A percentile compares a stretch with the other conserved stretches of the same genome.
Evolutionary conservation across 2,329 filamentous ascomycete species (phyloP).

Genomic region (Sodiomyces alkalinus): DNA sequence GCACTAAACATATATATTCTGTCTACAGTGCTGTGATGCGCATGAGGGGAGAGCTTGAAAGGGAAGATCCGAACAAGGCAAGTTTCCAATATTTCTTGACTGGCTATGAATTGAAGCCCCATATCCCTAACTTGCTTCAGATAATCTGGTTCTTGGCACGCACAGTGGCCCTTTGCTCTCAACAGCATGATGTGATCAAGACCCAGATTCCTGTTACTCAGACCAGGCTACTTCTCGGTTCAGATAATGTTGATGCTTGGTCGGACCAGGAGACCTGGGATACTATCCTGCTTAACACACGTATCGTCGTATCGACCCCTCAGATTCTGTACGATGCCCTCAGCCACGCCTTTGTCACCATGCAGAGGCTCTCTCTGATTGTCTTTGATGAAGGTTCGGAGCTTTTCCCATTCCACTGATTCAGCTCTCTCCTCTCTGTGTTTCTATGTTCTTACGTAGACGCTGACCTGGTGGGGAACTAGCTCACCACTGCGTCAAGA

Average conservation of each 20-base stretch:
- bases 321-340: slow-evolving; percentile 63
- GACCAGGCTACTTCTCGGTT: slow-evolving; percentile 48
- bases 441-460: no score
- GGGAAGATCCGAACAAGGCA: slow-evolving; percentile 33
- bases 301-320: slow-evolving; percentile 65
- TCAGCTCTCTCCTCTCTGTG: no score
- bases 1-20: slow-evolving; percentile 1
- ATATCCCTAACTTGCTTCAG: slow-evolving; percentile 18
- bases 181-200: slow-evolving; percentile 47
- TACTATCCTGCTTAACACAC: slow-evolving; percentile 43
- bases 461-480: no score
- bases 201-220: slow-evolving; percentile 44
- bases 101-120: no score
- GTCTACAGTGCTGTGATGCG: slow-evolving; percentile 46
- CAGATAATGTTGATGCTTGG: slow-evolving; percentile 61
- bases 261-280: slow-evolving; percentile 52
- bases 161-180: slow-evolving; percentile 49
- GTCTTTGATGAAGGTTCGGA: slow-evolving; percentile 77
- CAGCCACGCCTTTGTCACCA: slow-evolving; percentile 54
- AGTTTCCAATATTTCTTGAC: not conserved
- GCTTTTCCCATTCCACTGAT: no score
- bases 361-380: slow-evolving; percentile 49
- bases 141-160: slow-evolving; percentile 61
- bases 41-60: slow-evolving; percentile 49
- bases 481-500: slow-evolving; percentile 62